phyloP scores from a whole-genome alignment of 495 filamentous ascomycete species.

The Hyaloscypha hepaticicola region DNA sequence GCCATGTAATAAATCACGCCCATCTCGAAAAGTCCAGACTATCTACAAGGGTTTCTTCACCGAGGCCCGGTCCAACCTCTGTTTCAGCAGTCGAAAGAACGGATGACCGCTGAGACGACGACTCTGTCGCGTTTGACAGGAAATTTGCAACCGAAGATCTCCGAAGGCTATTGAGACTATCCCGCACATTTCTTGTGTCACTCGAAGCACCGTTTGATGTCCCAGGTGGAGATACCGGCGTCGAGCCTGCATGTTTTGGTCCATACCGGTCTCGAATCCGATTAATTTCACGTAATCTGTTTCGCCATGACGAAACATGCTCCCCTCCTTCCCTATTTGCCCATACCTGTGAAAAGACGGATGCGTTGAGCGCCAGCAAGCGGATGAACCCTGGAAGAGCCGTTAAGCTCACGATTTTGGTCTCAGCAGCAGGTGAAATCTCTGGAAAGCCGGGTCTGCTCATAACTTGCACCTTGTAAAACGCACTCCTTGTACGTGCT shows the following conservation, averaged over 20 bases:
- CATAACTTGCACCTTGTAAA: conserved; percentile 83
- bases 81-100: conserved; percentile 52
- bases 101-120: conserved; percentile 49
- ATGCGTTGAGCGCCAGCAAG: conserved; percentile 88
- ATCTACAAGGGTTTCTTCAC: conserved; percentile 50
- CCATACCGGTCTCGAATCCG: conserved; percentile 67
- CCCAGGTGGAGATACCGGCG: conserved; percentile 39
- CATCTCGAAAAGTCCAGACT: conserved; percentile 63
- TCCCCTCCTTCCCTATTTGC: conserved; percentile 73
- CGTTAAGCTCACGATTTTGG: conserved; percentile 79
- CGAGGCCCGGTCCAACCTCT: conserved; percentile 37
- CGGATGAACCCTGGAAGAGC: conserved; percentile 85
- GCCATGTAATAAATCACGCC: conserved; percentile 40
- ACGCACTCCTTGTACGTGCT: conserved; percentile 47
- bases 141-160: conserved; percentile 56
- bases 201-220: conserved; percentile 32
- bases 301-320: conserved; percentile 86
- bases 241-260: conserved; percentile 13
- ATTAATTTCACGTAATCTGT: conserved; percentile 80
- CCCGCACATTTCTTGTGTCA: conserved; percentile 42
- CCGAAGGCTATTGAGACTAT: conserved; percentile 50
- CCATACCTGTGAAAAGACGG: conserved; percentile 90
- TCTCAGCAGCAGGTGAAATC: conserved; percentile 82
- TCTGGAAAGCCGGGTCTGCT: conserved; percentile 82
- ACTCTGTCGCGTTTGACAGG: conserved; percentile 48